Base-by-base conservation (phyloP, 164 flowering plant genomes). In the Santalum album region DNA sequence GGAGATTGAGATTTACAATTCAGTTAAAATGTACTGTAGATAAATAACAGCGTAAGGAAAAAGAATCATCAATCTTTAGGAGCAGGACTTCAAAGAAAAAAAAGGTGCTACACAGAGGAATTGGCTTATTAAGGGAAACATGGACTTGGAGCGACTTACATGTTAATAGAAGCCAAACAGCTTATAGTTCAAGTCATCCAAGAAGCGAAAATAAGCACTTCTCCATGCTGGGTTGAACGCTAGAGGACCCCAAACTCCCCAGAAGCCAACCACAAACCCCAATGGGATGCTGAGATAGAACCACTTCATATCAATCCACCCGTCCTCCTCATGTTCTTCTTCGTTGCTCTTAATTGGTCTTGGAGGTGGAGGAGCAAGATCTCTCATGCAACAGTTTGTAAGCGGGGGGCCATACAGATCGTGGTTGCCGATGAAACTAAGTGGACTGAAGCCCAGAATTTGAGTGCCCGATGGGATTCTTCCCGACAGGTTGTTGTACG, bases 401-500 rank as follows among this genome's bases (percentile, higher is more conserved):
- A 43, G 2, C 18, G 46, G 46, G 18, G 46, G 21, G 1, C 46
- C 46, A 18, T 12, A 43, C 5, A 43, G 46, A 3, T 7, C 6
- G 12, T 2, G 42, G 21, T 43, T 43, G 22, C 46, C 46, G 4
- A 12, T 19, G 21, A n/a, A 43, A 43, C 12, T 6, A 6, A 1
- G 3, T 7, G 46, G 7, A 43, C 2, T 43, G 21, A 43, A 19
- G 42, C 42, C 16, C 17, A 0, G 16, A 4, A 38, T 12, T 38
- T 38, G 42, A 14, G 42, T 38, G 42, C 42, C 17, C 17, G 16
- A 14, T 14, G 42, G 42, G 6, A 68, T 63, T 29, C 6, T 19
- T 40, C 67, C 72, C 0, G 14, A 23, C 11, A 65, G n/a, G 2
- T 35, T 43, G 21, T 59, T 59, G 32, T 43, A 42, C 16, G 56